Conservation (phyloP, 495 filamentous ascomycete species). For the Penicillium riverlandense region DNA sequence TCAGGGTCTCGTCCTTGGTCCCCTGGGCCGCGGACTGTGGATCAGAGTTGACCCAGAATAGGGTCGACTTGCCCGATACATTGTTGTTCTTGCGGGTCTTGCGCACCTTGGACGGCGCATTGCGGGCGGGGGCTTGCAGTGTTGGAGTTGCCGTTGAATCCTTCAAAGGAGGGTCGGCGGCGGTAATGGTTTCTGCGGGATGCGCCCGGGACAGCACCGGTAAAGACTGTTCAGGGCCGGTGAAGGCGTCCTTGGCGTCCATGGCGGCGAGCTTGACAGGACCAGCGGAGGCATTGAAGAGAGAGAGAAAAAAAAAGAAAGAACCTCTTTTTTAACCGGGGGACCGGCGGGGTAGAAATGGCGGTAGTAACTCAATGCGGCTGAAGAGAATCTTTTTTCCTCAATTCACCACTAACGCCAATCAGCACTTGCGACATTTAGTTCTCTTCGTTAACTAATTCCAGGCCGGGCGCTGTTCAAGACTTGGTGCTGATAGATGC, state of each 20-base stretch:
- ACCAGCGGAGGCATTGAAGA: conserved; percentile 2
- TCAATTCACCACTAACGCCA: too few relatives aligned
- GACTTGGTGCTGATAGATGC: too few relatives aligned
- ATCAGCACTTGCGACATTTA: too few relatives aligned
- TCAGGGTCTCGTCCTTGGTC: conserved; percentile 37
- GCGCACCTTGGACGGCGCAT: conserved; percentile 26
- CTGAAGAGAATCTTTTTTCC: too few relatives aligned
- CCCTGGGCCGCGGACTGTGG: conserved; percentile 32
- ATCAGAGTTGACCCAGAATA: conserved; percentile 43
- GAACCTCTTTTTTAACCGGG: conserved; percentile 14
- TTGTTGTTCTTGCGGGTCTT: conserved; percentile 34
- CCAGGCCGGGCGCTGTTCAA: too few relatives aligned
- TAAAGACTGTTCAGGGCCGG: conserved; percentile 18
- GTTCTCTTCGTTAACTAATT: too few relatives aligned
- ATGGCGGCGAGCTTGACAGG: conserved; percentile 18
- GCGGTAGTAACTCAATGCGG: background rate
- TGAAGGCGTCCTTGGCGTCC: conserved; percentile 25
- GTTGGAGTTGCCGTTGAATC: too few relatives aligned
- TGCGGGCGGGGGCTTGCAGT: conserved; percentile 9
- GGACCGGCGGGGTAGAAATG: conserved; percentile 12
- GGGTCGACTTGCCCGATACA: conserved; percentile 27
- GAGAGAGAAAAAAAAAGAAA: conserved; percentile 6
- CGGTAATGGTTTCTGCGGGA: conserved; percentile 8
- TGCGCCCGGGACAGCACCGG: conserved; percentile 21
- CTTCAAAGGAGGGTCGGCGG: conserved; percentile 1